A percentile compares a stretch with the other conserved stretches of the same genome.
These are phyloP conservation scores for Cercospora sesami DNA, from an alignment of 2,329 filamentous ascomycete species.

Conservation along the genomic window DNA sequence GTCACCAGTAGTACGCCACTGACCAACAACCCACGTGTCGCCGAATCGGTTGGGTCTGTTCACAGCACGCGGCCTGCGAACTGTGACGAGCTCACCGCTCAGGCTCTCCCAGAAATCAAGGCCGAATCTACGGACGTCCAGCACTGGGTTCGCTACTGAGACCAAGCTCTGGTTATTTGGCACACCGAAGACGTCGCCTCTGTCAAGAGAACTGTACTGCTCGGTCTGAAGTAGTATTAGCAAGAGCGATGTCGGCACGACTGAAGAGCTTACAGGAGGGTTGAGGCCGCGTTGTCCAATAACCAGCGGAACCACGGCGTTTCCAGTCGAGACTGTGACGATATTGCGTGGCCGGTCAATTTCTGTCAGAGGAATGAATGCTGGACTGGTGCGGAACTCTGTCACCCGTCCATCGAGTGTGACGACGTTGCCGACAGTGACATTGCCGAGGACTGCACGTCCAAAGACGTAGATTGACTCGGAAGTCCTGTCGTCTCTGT, in stretches of 20 bases:
- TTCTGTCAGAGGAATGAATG: constrained; percentile 66
- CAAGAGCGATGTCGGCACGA: no score
- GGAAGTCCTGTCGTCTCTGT: constrained; percentile 59
- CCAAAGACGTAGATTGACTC: constrained; percentile 68
- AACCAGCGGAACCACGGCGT: constrained; percentile 58
- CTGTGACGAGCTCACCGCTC: constrained; percentile 65
- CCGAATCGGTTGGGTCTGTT: constrained; percentile 64
- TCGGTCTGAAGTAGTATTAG: constrained; percentile 42
- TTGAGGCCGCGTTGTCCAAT: constrained; percentile 56
- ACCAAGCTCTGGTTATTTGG: constrained; percentile 63
- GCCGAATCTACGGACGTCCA: constrained; percentile 63
- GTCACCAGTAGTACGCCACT: constrained; percentile 62
- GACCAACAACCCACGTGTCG: constrained; percentile 68
- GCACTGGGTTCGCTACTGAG: constrained; percentile 59
- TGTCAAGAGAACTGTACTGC: constrained; percentile 62
- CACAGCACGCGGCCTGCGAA: constrained; percentile 58
- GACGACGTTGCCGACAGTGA: constrained; percentile 64
- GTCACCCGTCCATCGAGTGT: constrained; percentile 60
- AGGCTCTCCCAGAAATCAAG: constrained; percentile 75
- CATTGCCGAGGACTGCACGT: constrained; percentile 51
- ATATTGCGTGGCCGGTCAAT: constrained; percentile 58
- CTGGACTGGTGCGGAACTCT: constrained; percentile 58
- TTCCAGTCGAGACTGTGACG: constrained; percentile 55
- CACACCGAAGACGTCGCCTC: constrained; percentile 64
- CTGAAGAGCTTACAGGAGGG: constrained; percentile 49